phyloP scores from a whole-genome alignment of 805 yeast genomes.

The Nakazawaea peltata region DNA sequence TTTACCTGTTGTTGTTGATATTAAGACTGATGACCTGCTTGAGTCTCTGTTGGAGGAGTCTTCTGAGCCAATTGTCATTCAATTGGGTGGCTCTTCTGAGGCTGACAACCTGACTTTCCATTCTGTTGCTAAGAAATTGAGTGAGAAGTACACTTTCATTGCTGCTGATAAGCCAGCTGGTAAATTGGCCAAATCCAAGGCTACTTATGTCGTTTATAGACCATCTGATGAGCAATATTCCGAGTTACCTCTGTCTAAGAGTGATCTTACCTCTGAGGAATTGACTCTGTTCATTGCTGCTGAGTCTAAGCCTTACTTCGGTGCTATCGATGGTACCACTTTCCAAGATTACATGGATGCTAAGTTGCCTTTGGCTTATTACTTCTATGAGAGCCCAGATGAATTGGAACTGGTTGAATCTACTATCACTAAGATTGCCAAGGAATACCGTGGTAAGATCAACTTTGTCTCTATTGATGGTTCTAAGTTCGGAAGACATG shows the following conservation, averaged over 20 bases:
- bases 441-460: slow-evolving; percentile 67
- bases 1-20: slow-evolving; percentile 60
- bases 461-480: slow-evolving; percentile 91
- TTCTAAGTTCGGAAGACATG: slow-evolving; percentile 72
- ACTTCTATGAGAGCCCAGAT: slow-evolving; percentile 67
- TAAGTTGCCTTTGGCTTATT: slow-evolving; percentile 76
- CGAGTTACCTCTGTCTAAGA: slow-evolving; percentile 20
- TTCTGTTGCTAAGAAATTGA: slow-evolving; percentile 51
- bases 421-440: slow-evolving; percentile 55
- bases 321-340: slow-evolving; percentile 78
- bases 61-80: slow-evolving; percentile 49
- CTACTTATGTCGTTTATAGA: slow-evolving; percentile 39
- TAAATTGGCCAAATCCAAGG: slow-evolving; percentile 26
- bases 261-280: slow-evolving; percentile 24
- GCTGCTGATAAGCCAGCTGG: slow-evolving; percentile 26
- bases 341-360: slow-evolving; percentile 68
- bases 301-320: slow-evolving; percentile 77
- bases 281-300: slow-evolving; percentile 41
- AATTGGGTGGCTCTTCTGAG: slow-evolving; percentile 28
- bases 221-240: slow-evolving; percentile 25
- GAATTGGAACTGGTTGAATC: slow-evolving; percentile 51
- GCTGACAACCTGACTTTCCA: slow-evolving; percentile 50
- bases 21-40: slow-evolving; percentile 40
- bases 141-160: slow-evolving; percentile 59
- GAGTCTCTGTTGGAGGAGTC: slow-evolving; percentile 38